These are phyloP conservation scores for Colletotrichum kahawae DNA, from an alignment of 2,329 filamentous ascomycete species.

Conservation along the genomic window DNA sequence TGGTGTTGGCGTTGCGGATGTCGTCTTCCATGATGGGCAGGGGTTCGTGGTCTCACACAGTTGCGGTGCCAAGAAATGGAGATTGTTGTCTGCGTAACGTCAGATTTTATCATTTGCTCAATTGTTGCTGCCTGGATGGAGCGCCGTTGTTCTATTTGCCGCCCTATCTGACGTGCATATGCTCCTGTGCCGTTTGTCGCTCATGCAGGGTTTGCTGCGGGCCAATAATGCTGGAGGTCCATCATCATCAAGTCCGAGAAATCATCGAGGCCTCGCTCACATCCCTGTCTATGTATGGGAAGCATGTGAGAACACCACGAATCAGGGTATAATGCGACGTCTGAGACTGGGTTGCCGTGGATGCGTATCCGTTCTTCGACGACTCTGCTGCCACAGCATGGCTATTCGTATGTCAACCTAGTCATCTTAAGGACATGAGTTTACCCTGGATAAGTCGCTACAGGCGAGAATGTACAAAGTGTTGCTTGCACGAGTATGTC, in stretches of 20 bases:
- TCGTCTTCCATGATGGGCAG: neutral
- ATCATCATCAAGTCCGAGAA: neutral
- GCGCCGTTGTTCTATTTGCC: neutral
- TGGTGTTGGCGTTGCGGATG: neutral
- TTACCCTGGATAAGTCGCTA: rapidly evolving
- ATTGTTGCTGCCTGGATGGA: neutral
- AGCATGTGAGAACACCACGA: neutral
- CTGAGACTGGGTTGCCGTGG: neutral
- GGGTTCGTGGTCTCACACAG: neutral
- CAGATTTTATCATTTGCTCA: neutral
- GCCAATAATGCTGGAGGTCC: neutral
- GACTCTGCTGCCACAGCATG: rapidly evolving
- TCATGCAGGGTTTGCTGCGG: neutral
- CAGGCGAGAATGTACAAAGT: rapidly evolving
- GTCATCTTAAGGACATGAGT: neutral
- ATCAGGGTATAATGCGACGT: neutral
- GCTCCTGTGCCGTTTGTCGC: no score
- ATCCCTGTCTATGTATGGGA: neutral
- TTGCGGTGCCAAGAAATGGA: neutral
- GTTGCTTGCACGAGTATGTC: rapidly evolving
- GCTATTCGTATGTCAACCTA: rapidly evolving
- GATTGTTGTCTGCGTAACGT: neutral
- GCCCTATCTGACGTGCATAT: neutral
- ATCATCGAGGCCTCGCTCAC: neutral
- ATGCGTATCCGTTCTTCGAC: rapidly evolving